phyloP scores from a whole-genome alignment of 768 basidiomycete genomes.

The Collybiopsis luxurians region DNA sequence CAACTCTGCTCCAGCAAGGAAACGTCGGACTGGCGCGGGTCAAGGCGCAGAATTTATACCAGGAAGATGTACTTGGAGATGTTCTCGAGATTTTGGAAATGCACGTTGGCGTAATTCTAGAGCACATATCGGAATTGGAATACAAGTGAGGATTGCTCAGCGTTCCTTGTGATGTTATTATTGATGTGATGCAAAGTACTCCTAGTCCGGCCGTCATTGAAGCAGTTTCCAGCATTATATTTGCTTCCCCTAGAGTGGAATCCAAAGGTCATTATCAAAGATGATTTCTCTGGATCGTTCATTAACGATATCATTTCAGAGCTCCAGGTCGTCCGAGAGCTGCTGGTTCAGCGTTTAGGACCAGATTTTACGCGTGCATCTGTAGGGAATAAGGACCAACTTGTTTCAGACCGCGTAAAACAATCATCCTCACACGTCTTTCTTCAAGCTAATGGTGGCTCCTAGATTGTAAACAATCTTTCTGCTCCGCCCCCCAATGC shows the following conservation, averaged over 20 bases:
- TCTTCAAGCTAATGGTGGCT: neutral
- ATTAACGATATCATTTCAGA: slow-evolving; percentile 38
- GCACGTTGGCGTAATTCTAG: slow-evolving; percentile 60
- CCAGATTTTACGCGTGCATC: slow-evolving; percentile 56
- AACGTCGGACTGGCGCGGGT: slow-evolving; percentile 63
- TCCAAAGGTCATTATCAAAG: slow-evolving; percentile 47
- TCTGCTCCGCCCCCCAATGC: slow-evolving; percentile 55
- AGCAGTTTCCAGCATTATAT: slow-evolving; percentile 68
- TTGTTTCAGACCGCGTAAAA: slow-evolving; percentile 52
- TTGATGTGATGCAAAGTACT: too few species aligned
- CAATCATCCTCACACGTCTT: neutral
- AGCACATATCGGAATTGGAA: slow-evolving; percentile 57
- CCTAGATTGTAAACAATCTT: slow-evolving; percentile 50
- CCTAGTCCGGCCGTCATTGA: slow-evolving; percentile 57
- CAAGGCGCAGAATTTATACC: slow-evolving; percentile 67
- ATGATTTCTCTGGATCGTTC: neutral
- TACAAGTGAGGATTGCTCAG: slow-evolving; percentile 45
- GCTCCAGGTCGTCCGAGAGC: slow-evolving; percentile 49
- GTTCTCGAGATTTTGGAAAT: slow-evolving; percentile 65
- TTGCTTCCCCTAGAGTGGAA: slow-evolving; percentile 52
- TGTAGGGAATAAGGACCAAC: slow-evolving; percentile 43
- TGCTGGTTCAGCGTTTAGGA: slow-evolving; percentile 56
- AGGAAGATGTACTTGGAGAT: slow-evolving; percentile 60
- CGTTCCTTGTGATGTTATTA: too few species aligned
- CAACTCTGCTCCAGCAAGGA: slow-evolving; percentile 58